These are phyloP conservation scores for Fusarium illudens DNA, from an alignment of 2,329 filamentous ascomycete species.

Conservation along the genomic window DNA sequence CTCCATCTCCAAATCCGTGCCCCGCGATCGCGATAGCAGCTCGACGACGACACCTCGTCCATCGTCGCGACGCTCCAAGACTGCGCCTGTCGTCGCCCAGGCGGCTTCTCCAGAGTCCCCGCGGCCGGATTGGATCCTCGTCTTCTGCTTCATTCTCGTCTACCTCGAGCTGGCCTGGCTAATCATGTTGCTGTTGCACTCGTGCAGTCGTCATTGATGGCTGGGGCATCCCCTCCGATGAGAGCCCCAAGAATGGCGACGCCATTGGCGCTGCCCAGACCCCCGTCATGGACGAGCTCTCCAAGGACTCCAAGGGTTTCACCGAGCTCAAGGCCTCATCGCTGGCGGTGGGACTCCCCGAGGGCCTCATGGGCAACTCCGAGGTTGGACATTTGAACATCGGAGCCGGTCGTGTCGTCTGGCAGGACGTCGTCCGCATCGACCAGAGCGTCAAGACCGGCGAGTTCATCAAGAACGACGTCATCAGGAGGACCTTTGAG, in stretches of 20 bases:
- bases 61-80: constrained; percentile 33
- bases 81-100: constrained; percentile 27
- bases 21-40: constrained; percentile 30
- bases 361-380: constrained; percentile 98
- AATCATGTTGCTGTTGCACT: constrained; percentile 63
- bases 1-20: constrained; percentile 38
- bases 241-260: constrained; percentile 88
- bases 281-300: constrained; percentile 93
- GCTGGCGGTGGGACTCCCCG: constrained; percentile 91
- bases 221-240: constrained; percentile 87
- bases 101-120: constrained; percentile 5
- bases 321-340: constrained; percentile 96
- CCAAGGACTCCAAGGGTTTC: constrained; percentile 82
- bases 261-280: constrained; percentile 94
- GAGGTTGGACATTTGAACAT: constrained; percentile 99
- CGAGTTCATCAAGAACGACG: constrained; percentile 78
- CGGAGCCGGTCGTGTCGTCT: constrained; percentile 94
- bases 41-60: constrained; percentile 19
- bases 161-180: constrained; percentile 68
- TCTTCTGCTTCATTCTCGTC: constrained; percentile 61
- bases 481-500: constrained; percentile 79
- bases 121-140: constrained; percentile 52
- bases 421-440: constrained; percentile 98
- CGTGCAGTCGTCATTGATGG: constrained; percentile 94
- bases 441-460: constrained; percentile 90